Evolutionary conservation across 176 grass and related monocot species (phyloP).

Genomic region (Zizania latifolia): DNA sequence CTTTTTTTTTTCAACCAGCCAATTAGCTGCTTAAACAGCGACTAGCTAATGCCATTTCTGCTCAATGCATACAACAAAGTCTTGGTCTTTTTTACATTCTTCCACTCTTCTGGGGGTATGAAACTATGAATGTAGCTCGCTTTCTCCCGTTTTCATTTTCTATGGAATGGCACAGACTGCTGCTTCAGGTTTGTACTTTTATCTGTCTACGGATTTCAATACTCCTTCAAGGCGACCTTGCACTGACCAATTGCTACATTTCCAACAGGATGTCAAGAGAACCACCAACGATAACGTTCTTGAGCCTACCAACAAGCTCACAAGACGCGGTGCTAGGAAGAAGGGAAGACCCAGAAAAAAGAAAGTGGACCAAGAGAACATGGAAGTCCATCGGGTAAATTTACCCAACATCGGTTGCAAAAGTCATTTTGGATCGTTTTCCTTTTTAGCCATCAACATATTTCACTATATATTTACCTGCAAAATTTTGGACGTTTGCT

Average conservation of each 20-base stretch:
- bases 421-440: not conserved
- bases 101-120: not conserved
- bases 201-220: not conserved
- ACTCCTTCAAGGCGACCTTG: not conserved
- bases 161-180: not conserved
- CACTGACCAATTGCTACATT: not conserved
- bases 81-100: not conserved
- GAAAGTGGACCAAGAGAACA: not conserved
- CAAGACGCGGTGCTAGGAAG: not conserved
- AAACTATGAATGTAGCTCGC: too few relatives aligned
- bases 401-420: not conserved
- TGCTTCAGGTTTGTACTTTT: not conserved
- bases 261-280: not conserved
- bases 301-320: not conserved
- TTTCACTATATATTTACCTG: not conserved
- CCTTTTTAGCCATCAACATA: not conserved
- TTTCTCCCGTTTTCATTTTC: not conserved
- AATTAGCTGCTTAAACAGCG: too few relatives aligned
- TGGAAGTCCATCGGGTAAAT: not conserved
- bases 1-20: too few relatives aligned
- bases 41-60: too few relatives aligned
- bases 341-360: not conserved
- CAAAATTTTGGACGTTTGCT: not conserved
- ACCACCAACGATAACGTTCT: not conserved
- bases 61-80: too few relatives aligned